Conservation (phyloP, 169 alveolate species). For the Toxoplasma gondii region DNA sequence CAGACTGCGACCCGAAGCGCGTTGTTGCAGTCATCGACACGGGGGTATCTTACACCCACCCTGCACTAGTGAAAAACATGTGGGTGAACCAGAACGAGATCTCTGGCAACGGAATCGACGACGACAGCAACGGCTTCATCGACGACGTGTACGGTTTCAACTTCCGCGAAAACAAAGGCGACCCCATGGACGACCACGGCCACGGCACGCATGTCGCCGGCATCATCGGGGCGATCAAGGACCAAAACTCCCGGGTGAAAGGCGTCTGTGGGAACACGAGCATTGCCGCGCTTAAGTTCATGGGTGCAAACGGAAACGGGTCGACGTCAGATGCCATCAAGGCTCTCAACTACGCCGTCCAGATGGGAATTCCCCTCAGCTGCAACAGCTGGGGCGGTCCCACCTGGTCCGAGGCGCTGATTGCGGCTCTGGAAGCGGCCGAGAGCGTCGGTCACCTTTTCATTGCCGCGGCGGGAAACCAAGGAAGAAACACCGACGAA, state of each 20-base stretch:
- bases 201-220: slow-evolving; percentile 83
- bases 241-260: not conserved
- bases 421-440: slow-evolving; percentile 75
- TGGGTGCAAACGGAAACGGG: slow-evolving; percentile 69
- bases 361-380: slow-evolving; percentile 73
- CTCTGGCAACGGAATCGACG: slow-evolving; percentile 77
- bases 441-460: slow-evolving; percentile 73
- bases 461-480: slow-evolving; percentile 80
- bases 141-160: slow-evolving; percentile 79
- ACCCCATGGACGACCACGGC: slow-evolving; percentile 78
- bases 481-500: slow-evolving; percentile 72
- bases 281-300: slow-evolving; percentile 68
- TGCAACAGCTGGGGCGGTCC: slow-evolving; percentile 81
- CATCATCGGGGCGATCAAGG: slow-evolving; percentile 75
- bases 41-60: slow-evolving; percentile 75
- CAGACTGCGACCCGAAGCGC: slow-evolving; percentile 30
- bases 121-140: slow-evolving; percentile 76
- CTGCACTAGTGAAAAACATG: slow-evolving; percentile 72
- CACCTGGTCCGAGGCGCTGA: slow-evolving; percentile 58
- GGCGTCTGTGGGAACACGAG: slow-evolving; percentile 68
- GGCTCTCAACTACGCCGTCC: slow-evolving; percentile 75
- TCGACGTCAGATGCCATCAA: slow-evolving; percentile 69
- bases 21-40: slow-evolving; percentile 80
- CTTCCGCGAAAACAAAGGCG: slow-evolving; percentile 70
- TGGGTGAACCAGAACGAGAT: slow-evolving; percentile 75